Conservation (phyloP, 2,329 filamentous ascomycete genomes). For the Tetracladium maxilliforme region DNA sequence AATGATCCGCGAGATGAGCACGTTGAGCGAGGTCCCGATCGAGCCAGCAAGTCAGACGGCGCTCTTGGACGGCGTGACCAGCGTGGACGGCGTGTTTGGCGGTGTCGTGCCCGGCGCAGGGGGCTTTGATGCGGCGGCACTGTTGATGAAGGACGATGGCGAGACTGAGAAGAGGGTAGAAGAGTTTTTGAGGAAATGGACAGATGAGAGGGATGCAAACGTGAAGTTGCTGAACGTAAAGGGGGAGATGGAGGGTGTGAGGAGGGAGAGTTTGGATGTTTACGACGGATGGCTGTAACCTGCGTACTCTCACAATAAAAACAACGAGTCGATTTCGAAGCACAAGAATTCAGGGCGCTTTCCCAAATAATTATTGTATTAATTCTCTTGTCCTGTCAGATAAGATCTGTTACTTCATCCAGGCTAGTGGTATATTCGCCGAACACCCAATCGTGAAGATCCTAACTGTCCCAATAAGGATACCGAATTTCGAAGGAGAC, state of each 20-base stretch:
- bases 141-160: slow-evolving; percentile 63
- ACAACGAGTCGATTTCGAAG: too few species aligned
- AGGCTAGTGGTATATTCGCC: too few species aligned
- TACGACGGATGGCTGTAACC: slow-evolving; percentile 34
- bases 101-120: slow-evolving; percentile 91
- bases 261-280: slow-evolving; percentile 25
- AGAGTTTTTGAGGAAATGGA: slow-evolving; percentile 52
- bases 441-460: too few species aligned
- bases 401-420: too few species aligned
- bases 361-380: too few species aligned
- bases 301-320: too few species aligned
- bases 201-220: slow-evolving; percentile 36
- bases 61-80: slow-evolving; percentile 60
- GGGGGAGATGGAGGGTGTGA: slow-evolving; percentile 57
- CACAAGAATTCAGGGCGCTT: too few species aligned
- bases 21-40: slow-evolving; percentile 63
- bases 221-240: slow-evolving; percentile 56
- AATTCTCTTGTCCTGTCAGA: too few species aligned
- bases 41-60: slow-evolving; percentile 78
- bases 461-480: too few species aligned
- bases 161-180: slow-evolving; percentile 46
- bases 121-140: slow-evolving; percentile 76
- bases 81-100: slow-evolving; percentile 66
- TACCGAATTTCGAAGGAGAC: too few species aligned
- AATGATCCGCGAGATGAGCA: slow-evolving; percentile 65